Base-by-base conservation (phyloP, 83 land plant genomes). In the Picea mariana region DNA sequence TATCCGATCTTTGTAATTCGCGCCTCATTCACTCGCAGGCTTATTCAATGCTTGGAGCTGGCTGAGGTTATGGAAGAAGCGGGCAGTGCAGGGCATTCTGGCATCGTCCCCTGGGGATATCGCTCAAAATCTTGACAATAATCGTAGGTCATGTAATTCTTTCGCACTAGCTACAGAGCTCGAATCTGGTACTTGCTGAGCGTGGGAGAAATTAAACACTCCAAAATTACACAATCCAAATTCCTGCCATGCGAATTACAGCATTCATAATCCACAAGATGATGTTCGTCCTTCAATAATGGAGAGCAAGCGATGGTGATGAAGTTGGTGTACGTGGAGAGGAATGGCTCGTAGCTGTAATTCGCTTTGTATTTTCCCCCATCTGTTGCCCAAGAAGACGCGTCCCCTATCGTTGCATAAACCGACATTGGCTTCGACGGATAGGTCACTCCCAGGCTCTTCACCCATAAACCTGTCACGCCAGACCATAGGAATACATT, bases 371-470 rank as follows among this genome's bases (percentile, higher is more conserved):
- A 82, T 62, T 44, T 62, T n/a, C 84, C 84, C 5, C 84, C 84
- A 27, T 82, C 84, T 61, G 84, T 82, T 20, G 80, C 84, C 81
- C 84, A 82, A 4, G 60, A 4, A 9, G 84, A 82, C 18, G 84
- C 84, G 77, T 82, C 84, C 84, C 84, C 77, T 58, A 82, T 77
- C 2, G 84, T 82, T 58, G 66, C 84, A 62, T 82, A 82, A n/a
- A 64, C 81, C 0, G 84, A 82, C 84, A 77, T 82, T 8, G 84
- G 81, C 67, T 82, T 86, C 27, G 86, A 84, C 23, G 88, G 88
- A 21, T 86, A 86, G 31, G 64, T 79, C 42, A 66, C 49, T 69
- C 75, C 75, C 8, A 80, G 75, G 38, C 88, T 87, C 52, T 72
- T 52, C 55, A 23, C 52, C 75, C 73, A 80, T 80, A 34, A 86